Base-by-base conservation (phyloP, 371 early-diverging fungal species). In the Apophysomyces ossiformis region DNA sequence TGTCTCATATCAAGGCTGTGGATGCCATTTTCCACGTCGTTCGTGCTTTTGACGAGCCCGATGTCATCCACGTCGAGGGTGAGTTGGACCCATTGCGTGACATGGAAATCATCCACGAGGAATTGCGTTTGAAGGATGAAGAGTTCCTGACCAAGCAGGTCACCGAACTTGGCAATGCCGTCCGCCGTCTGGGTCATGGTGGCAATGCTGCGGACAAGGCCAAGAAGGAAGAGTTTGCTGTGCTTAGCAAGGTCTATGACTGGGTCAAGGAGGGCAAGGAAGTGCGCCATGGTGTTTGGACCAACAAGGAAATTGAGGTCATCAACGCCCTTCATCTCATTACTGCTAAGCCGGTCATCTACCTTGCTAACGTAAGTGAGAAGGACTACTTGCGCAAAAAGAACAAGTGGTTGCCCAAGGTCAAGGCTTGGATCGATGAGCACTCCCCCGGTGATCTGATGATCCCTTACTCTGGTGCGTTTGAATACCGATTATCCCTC, bases 21-120 rank as follows among this genome's bases (percentile, higher is more conserved):
- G 99, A 99, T 83, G 99, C 98, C 6, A 95, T 99, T 57, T 99
- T 93, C 86, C 99, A 99, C 71, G 92, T 99, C 50, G 93, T 95
- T n/a, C 89, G 99, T 77, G 94, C 93, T 59, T 89, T 89, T 72
- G 88, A 89, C 58, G 96, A 95, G 73, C 76, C 89, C n/a, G 95
- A 94, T 57, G 89, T 98, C 18, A 90, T 90, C 59, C 99, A 99
- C 82, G 98, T 99, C 38, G 99, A 99, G 71, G 96, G 96, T 67
- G 91, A 90, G 46, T 83, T 99, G 13, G 94, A 99, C 69, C 99
- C 99, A 5, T 72, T 92, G 26, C 87, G 99, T 59, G 99, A 99
- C 82, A 83, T 99, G 74, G 93, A 93, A 63, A 98, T 95, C 67
- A 99, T 99, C 72, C 94, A 95, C 73, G 89, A 93, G 43, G 99